Percentiles rank a stretch among this genome's conserved stretches.
Evolutionary conservation across 176 grass and related monocot species (phyloP).

Genomic region (Juncus effusus): DNA sequence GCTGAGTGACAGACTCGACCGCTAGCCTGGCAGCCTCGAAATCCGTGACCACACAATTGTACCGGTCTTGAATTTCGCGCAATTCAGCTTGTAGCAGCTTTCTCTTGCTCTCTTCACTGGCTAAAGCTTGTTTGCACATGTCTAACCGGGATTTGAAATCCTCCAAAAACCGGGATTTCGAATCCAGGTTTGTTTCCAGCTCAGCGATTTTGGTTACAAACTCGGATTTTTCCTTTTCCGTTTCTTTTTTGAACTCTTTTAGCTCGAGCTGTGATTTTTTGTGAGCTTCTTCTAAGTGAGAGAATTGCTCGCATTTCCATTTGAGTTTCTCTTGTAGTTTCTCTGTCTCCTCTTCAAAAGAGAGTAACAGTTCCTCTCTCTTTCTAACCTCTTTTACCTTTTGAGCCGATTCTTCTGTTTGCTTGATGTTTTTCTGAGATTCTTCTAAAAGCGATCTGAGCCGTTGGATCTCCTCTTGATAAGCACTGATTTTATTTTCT

Average conservation of each 20-base stretch:
- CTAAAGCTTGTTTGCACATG: slow-evolving; percentile 68
- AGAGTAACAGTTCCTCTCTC: slow-evolving; percentile 53
- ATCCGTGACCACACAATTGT: slow-evolving; percentile 50
- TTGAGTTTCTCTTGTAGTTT: slow-evolving; percentile 52
- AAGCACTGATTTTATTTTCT: slow-evolving; percentile 30
- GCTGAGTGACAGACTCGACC: slow-evolving; percentile 37
- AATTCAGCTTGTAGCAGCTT: slow-evolving; percentile 62
- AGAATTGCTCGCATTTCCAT: slow-evolving; percentile 83
- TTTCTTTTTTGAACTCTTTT: slow-evolving; percentile 41
- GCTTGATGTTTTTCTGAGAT: slow-evolving; percentile 48
- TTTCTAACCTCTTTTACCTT: slow-evolving; percentile 43
- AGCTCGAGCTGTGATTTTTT: slow-evolving; percentile 58
- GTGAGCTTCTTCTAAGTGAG: slow-evolving; percentile 80
- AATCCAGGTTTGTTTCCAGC: slow-evolving; percentile 48
- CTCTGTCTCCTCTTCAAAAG: slow-evolving; percentile 66
- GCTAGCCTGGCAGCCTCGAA: slow-evolving; percentile 64
- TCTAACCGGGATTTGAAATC: slow-evolving; percentile 49
- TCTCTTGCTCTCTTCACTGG: slow-evolving; percentile 73
- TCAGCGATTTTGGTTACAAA: slow-evolving; percentile 49
- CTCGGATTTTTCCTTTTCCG: slow-evolving; percentile 42
- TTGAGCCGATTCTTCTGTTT: slow-evolving; percentile 45
- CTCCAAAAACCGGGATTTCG: slow-evolving; percentile 45
- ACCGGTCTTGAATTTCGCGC: slow-evolving; percentile 40
- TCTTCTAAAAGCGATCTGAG: slow-evolving; percentile 41
- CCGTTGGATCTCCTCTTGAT: slow-evolving; percentile 41